These are phyloP conservation scores for Bipolaris zeicola DNA, from an alignment of 2,329 filamentous ascomycete species.

Conservation along the genomic window DNA sequence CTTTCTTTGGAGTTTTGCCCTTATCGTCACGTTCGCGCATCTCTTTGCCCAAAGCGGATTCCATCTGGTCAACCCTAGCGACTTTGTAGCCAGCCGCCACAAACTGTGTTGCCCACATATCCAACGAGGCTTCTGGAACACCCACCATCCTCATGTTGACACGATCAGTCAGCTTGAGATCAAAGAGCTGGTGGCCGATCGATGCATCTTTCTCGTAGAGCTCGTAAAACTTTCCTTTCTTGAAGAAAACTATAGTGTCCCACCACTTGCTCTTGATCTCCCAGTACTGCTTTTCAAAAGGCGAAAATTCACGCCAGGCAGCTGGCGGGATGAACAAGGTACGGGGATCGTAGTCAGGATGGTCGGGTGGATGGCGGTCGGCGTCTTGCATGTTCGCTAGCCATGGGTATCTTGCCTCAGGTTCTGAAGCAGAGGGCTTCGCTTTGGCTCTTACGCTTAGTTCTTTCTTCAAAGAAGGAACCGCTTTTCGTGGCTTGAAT, in stretches of 20 bases:
- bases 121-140: slow-evolving; percentile 92
- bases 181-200: slow-evolving; percentile 93
- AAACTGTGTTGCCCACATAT: slow-evolving; percentile 97
- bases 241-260: slow-evolving; percentile 99
- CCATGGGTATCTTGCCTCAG: slow-evolving; percentile 88
- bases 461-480: slow-evolving; percentile 41
- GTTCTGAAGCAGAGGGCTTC: slow-evolving; percentile 81
- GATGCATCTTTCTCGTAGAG: slow-evolving; percentile 98
- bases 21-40: slow-evolving; percentile 87
- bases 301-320: slow-evolving; percentile 82
- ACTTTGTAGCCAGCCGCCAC: slow-evolving; percentile 98
- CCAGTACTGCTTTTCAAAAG: slow-evolving; percentile 99
- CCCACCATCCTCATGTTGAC: slow-evolving; percentile 99
- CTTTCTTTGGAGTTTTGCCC: slow-evolving; percentile 57
- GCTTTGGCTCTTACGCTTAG: slow-evolving; percentile 47
- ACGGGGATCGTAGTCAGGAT: slow-evolving; percentile 89
- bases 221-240: slow-evolving; percentile 99
- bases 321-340: slow-evolving; percentile 87
- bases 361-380: slow-evolving; percentile 75
- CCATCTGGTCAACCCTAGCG: slow-evolving; percentile 93
- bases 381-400: slow-evolving; percentile 84
- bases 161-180: slow-evolving; percentile 94
- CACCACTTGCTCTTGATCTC: slow-evolving; percentile 98
- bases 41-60: slow-evolving; percentile 93
- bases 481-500: slow-evolving; percentile 53